phyloP scores from a whole-genome alignment of 2,329 filamentous ascomycete genomes.

The Parascedosporium putredinis region DNA sequence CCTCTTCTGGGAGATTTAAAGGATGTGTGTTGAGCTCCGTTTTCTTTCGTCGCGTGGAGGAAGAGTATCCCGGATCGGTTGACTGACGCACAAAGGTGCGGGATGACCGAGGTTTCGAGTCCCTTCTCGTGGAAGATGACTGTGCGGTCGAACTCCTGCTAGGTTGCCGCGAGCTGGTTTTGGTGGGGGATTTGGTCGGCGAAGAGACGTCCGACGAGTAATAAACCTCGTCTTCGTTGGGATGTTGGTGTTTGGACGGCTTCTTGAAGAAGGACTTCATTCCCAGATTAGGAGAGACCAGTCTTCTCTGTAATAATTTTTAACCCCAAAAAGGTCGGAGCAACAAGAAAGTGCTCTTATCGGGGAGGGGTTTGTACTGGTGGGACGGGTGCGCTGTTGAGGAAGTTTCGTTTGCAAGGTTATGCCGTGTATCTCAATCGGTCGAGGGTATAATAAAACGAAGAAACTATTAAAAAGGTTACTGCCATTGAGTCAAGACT shows the following conservation, averaged over 20 bases:
- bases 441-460: background rate
- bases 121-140: conserved; percentile 16
- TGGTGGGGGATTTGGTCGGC: conserved; percentile 7
- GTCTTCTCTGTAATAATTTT: conserved; percentile 1
- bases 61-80: conserved; percentile 32
- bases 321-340: background rate
- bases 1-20: conserved; percentile 80
- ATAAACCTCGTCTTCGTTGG: background rate
- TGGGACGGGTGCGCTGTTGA: conserved; percentile 5
- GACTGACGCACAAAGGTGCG: conserved; percentile 37
- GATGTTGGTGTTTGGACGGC: conserved; percentile 6
- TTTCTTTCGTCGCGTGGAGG: conserved; percentile 39
- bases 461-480: conserved; percentile 2
- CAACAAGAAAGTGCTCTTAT: background rate
- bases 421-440: conserved; percentile 6
- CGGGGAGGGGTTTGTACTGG: conserved; percentile 5
- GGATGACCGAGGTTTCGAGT: conserved; percentile 30
- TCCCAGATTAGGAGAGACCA: conserved; percentile 1
- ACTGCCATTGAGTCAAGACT: conserved; percentile 1
- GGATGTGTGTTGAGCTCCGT: conserved; percentile 68
- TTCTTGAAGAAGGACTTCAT: conserved; percentile 9
- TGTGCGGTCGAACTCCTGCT: conserved; percentile 23
- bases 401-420: conserved; percentile 7
- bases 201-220: conserved; percentile 5
- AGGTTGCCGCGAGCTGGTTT: conserved; percentile 17